Evolutionary conservation across 495 filamentous ascomycete species (phyloP), one percentile per base, ranked within the genome.

Genomic region (Schizothecium vesticola): DNA sequence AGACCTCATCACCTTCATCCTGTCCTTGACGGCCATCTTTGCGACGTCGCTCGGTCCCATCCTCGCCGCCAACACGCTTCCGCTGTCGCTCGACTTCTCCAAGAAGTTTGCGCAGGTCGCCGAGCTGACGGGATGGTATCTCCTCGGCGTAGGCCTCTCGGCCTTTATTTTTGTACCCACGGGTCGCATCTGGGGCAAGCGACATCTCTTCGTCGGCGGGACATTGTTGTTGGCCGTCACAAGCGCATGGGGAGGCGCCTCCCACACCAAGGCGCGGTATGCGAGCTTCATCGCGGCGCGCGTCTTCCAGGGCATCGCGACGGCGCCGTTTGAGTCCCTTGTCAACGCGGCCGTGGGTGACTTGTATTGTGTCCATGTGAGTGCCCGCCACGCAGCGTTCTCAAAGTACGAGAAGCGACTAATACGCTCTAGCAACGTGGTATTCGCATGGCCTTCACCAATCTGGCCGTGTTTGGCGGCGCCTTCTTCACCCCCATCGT

Each of bases 401-500:
- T 43, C 33, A 16, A 43, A 10, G n/a, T 29, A 3, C 33, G 9
- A 2, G 13, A 43, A 43, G 19, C 25, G 25, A 61, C 73, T 63
- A 16, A 67, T 76, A 65, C 67, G 43, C 22, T 21, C 57, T 67
- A 92, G 87, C 82, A 94, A 83, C 84, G 92, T 33, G 94, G 93
- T 25, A 91, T 89, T 74, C 86, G 93, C 59, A 97, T 97, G 93
- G 94, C 94, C 11, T 81, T 96, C 31, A 89, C 90, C 12, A 97
- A 97, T 76, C 86, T 97, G 61, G 88, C 93, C 3, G 83, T 97
- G 11, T 97, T 96, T 75, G 94, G 94, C 1, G 92, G 93, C 7
- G 92, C 94, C 4, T 97, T 97, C 73, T 90, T 97, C 75, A 97
- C 94, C 0, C 94, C 93, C 0, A 92, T 96, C 28, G 78, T 94